A percentile compares a stretch with the other conserved stretches of the same genome.
phyloP scores from a whole-genome alignment of 2,329 filamentous ascomycete species.

The Pezicula radicicola region DNA sequence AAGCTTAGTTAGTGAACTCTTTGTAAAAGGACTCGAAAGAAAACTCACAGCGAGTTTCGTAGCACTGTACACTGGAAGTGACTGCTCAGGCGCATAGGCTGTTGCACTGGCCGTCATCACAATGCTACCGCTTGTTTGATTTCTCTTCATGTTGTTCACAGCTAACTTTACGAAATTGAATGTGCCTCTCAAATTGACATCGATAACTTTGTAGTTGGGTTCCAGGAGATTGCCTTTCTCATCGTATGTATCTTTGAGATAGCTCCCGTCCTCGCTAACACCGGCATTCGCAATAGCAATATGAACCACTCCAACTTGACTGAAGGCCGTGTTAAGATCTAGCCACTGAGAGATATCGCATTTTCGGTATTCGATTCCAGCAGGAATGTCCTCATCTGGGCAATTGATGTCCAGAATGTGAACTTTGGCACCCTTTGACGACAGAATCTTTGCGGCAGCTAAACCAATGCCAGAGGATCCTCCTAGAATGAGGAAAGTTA shows the following conservation, averaged over 20 bases:
- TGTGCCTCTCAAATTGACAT: slow-evolving; percentile 30
- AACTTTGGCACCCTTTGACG: not conserved
- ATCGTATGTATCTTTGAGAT: slow-evolving; percentile 29
- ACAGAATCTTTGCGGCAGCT: not conserved
- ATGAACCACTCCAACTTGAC: slow-evolving; percentile 16
- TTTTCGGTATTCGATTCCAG: too few relatives aligned
- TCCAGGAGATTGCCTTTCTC: slow-evolving; percentile 24
- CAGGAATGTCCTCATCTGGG: not conserved
- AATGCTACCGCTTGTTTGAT: slow-evolving; percentile 25
- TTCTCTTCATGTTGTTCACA: slow-evolving; percentile 7
- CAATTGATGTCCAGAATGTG: not conserved
- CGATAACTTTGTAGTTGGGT: slow-evolving; percentile 27
- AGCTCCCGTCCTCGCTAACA: slow-evolving; percentile 26
- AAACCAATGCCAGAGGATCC: not conserved
- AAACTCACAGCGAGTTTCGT: slow-evolving; percentile 11
- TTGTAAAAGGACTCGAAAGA: too few relatives aligned
- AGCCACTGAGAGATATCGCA: too few relatives aligned
- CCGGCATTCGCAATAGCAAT: slow-evolving; percentile 34
- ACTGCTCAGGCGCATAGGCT: slow-evolving; percentile 34
- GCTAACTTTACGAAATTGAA: slow-evolving; percentile 32
- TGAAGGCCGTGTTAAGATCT: too few relatives aligned
- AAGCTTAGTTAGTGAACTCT: too few relatives aligned
- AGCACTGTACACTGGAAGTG: slow-evolving; percentile 30
- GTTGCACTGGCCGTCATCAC: slow-evolving; percentile 35
- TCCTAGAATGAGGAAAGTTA: not conserved